Evolutionary conservation across 495 filamentous ascomycete species (phyloP).

Genomic region (Aspergillus carlsbadensis): DNA sequence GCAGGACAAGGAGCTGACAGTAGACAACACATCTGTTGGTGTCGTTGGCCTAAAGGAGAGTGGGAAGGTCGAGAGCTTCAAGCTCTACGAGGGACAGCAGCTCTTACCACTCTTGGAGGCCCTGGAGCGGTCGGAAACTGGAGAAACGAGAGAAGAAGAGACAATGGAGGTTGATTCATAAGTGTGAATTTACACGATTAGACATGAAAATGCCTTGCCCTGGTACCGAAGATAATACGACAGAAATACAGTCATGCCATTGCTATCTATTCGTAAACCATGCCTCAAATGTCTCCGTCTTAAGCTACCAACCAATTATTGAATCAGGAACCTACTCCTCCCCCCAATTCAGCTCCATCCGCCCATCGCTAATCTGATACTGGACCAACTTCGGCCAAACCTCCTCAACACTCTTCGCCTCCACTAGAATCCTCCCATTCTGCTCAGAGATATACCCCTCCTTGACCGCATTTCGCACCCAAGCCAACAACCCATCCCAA

Average conservation of each 20-base stretch:
- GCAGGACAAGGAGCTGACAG: constrained; percentile 95
- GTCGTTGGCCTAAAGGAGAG: constrained; percentile 67
- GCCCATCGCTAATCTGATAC: constrained; percentile 71
- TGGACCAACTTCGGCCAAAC: constrained; percentile 66
- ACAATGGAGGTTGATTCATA: constrained; percentile 84
- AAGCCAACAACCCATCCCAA: constrained; percentile 80
- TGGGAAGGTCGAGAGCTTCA: constrained; percentile 73
- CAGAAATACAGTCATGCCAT: background rate
- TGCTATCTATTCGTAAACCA: constrained; percentile 4
- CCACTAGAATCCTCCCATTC: constrained; percentile 73
- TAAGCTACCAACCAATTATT: background rate
- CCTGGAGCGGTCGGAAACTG: constrained; percentile 69
- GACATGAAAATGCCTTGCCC: constrained; percentile 31
- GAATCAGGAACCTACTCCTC: constrained; percentile 62
- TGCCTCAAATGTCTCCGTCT: background rate
- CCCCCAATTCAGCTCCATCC: constrained; percentile 81
- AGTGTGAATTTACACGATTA: constrained; percentile 36
- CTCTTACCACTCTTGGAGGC: constrained; percentile 65
- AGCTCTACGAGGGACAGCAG: constrained; percentile 86
- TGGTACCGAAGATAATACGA: background rate
- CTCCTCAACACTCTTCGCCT: constrained; percentile 69
- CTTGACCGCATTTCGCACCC: constrained; percentile 76
- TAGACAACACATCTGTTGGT: constrained; percentile 92
- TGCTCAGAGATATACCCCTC: constrained; percentile 70
- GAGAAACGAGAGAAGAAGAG: constrained; percentile 62